Evolutionary conservation across 2,329 filamentous ascomycete genomes (phyloP).

Genomic region (Fusarium sp.): DNA sequence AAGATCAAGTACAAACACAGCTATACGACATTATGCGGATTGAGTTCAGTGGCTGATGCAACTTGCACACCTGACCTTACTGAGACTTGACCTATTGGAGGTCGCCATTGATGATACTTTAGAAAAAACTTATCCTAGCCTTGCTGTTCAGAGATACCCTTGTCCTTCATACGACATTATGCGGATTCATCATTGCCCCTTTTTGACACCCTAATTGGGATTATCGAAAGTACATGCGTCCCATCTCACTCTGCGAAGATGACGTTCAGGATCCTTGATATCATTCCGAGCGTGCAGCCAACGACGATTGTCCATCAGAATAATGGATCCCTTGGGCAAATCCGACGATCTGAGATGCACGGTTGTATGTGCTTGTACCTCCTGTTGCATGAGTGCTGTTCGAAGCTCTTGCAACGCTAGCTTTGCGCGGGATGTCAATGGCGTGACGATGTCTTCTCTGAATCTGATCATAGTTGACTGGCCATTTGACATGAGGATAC

Average conservation of each 20-base stretch:
- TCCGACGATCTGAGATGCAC: conserved; percentile 45
- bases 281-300: conserved; percentile 51
- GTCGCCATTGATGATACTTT: too few relatives aligned
- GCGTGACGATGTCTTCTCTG: conserved; percentile 48
- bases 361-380: conserved; percentile 22
- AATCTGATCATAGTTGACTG: conserved; percentile 44
- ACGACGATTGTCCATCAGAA: conserved; percentile 51
- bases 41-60: too few relatives aligned
- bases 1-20: not conserved
- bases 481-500: conserved; percentile 31
- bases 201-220: too few relatives aligned
- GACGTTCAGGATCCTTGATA: conserved; percentile 49
- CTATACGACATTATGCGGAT: not conserved
- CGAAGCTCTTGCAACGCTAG: conserved; percentile 45
- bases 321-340: conserved; percentile 45
- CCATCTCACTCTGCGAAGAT: conserved; percentile 52
- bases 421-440: conserved; percentile 40
- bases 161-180: too few relatives aligned
- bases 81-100: too few relatives aligned
- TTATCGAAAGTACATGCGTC: conserved; percentile 45
- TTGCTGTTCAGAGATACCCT: too few relatives aligned
- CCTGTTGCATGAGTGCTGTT: conserved; percentile 20
- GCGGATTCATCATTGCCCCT: too few relatives aligned
- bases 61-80: too few relatives aligned
- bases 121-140: too few relatives aligned